A percentile compares a stretch with the other conserved stretches of the same genome.
phyloP scores from a whole-genome alignment of 352 stramenopile species.

The Globisporangium apiculatum region DNA sequence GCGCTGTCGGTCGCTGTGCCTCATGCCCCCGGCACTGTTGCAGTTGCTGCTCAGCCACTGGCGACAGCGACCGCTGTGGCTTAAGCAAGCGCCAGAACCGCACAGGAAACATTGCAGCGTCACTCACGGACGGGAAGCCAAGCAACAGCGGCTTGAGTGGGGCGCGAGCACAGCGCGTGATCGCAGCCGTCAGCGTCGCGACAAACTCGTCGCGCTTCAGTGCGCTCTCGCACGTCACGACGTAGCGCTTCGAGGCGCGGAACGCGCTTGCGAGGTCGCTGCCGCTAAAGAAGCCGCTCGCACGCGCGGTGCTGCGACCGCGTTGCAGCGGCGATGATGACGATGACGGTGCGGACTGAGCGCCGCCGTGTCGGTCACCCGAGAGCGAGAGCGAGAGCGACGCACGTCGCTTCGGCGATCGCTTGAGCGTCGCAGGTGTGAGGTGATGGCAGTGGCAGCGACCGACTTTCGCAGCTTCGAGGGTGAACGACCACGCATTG shows the following conservation, averaged over 20 bases:
- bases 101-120: neutral
- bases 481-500: slow-evolving; percentile 20
- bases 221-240: slow-evolving; percentile 33
- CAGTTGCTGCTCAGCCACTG: neutral
- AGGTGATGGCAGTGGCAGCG: slow-evolving; percentile 54
- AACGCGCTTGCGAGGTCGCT: slow-evolving; percentile 17
- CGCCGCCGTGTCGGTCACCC: neutral
- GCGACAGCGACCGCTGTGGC: neutral
- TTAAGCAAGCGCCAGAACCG: neutral
- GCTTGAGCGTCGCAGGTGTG: slow-evolving; percentile 31
- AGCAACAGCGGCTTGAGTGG: neutral
- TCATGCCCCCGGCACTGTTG: too few species aligned
- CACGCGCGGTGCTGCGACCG: neutral
- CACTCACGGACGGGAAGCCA: neutral
- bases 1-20: too few species aligned
- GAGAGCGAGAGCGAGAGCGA: slow-evolving; percentile 15
- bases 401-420: slow-evolving; percentile 20
- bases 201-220: slow-evolving; percentile 32
- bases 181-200: slow-evolving; percentile 21
- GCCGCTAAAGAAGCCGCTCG: slow-evolving; percentile 8
- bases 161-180: slow-evolving; percentile 18
- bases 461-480: slow-evolving; percentile 41
- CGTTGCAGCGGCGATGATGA: slow-evolving; percentile 4
- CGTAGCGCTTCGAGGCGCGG: slow-evolving; percentile 34
- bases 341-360: neutral